A percentile compares a stretch with the other conserved stretches of the same genome.
Evolutionary conservation across 2,329 filamentous ascomycete genomes (phyloP).

Genomic region (Ophiosphaerella herpotricha): DNA sequence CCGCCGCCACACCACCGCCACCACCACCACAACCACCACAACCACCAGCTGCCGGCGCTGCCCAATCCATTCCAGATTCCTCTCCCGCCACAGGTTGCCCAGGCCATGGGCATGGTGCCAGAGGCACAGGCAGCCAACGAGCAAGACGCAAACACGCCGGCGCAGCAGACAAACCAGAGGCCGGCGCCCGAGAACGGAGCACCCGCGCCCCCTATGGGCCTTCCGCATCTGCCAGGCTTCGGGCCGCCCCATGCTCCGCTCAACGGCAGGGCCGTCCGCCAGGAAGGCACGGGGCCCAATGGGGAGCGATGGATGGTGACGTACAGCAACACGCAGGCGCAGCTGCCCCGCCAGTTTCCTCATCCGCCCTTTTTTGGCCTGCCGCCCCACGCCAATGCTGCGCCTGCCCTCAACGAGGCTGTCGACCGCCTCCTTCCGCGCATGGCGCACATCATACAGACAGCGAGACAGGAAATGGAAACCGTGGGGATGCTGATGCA

Average conservation of each 20-base stretch:
- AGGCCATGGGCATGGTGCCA: slow-evolving; percentile 27
- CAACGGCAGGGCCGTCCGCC: slow-evolving; percentile 50
- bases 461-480: slow-evolving; percentile 38
- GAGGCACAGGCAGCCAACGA: slow-evolving; percentile 6
- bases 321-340: slow-evolving; percentile 49
- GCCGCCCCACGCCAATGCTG: slow-evolving; percentile 18
- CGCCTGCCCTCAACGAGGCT: slow-evolving; percentile 15
- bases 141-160: slow-evolving; percentile 6
- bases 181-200: slow-evolving; percentile 9
- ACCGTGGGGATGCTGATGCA: slow-evolving; percentile 34
- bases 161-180: slow-evolving; percentile 7
- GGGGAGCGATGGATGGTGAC: slow-evolving; percentile 60
- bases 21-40: slow-evolving; percentile 16
- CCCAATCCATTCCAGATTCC: slow-evolving; percentile 20
- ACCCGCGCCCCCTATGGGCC: slow-evolving; percentile 5
- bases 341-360: slow-evolving; percentile 28
- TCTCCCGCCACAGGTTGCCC: slow-evolving; percentile 28
- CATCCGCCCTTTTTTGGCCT: slow-evolving; percentile 24
- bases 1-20: slow-evolving; percentile 18
- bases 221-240: slow-evolving; percentile 7
- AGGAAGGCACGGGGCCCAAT: slow-evolving; percentile 57
- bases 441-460: slow-evolving; percentile 28
- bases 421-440: slow-evolving; percentile 25
- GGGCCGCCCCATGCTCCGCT: slow-evolving; percentile 15
- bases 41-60: slow-evolving; percentile 18